Evolutionary conservation across 768 basidiomycete genomes (phyloP), one percentile per base, ranked within the genome.

Genomic region (Collybiopsis confluens): DNA sequence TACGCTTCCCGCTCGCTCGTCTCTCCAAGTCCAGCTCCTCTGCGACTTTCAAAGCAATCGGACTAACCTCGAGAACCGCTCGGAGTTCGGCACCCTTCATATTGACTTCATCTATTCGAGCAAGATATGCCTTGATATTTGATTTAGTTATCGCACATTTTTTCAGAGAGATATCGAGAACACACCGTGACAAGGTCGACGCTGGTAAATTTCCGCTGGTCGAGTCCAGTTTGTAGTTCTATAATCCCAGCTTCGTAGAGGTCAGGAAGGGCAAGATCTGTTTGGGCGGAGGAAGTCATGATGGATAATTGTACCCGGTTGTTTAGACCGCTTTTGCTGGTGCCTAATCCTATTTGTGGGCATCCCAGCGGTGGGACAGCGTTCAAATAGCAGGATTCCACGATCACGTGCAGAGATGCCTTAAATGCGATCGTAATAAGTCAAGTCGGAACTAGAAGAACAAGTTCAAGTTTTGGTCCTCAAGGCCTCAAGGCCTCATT

Each of bases 71-170:
- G 13, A 85, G 66, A 4, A 87, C 74, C 1, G 84, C 84, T 9
- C 75, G 79, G 8, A 88, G 66, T 41, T 65, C 66, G 10, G 83
- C 78, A 1, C 84, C 83, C 54, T 80, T 69, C 16, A 78, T 59
- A 59, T 87, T 86, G n/a, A 88, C 85, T 61, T 87, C 80, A 3
- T 85, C 80, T 23, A 86, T 86, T 2, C 86, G 74, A 10, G 79
- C 77, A 58, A 86, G 71, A 62, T 87, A 87, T 2, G 83, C 82
- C 85, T 86, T 51, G 9, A n/a, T n/a, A n/a, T 26, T 8, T 13
- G 13, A 33, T 7, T 18, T 18, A 2, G 37, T 15, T n/a, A 15
- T 24, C 6, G 10, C 13, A 28, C 16, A 3, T 8, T 15, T 9
- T 20, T 43, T 30, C 18, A 18, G 21, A 35, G 18, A 26, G 11